Base-by-base conservation (phyloP, 2,329 filamentous ascomycete species). In the Aspergillus cejpii region DNA sequence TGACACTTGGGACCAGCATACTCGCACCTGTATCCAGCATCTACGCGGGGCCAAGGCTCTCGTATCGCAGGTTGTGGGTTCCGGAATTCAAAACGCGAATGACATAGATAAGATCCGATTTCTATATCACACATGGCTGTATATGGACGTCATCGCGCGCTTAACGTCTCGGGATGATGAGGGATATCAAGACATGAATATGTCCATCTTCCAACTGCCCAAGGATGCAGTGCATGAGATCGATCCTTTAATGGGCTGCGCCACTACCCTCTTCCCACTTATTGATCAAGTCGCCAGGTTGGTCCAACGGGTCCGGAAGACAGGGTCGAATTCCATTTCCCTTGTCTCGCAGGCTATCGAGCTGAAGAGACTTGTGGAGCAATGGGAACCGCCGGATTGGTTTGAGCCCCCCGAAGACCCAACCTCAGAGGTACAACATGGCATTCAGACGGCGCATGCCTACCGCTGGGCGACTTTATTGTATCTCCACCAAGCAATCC, bases 191-290 rank as follows among this genome's bases (percentile, higher is more conserved):
- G 66, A 74, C 5, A 53, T 74, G 14, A 39, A 68, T 62, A 8
- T 60, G 15, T 55, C 59, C n/a, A 57, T 60, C 17, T 64, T 70
- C n/a, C 65, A 68, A 23, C 62, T 67, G 19, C 69, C 72, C 4
- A 68, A 58, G 43, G 66, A 61, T 59, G 67, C 60, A 48, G 69
- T 78, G 44, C 67, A 77, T 17, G 73, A 80, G 46, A 73, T 86
- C n/a, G 83, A 87, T 61, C 82, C 83, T 3, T 63, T 86, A 23
- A 83, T 87, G 79, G 83, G 83, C 8, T 84, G 80, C 54, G 83
- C 83, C 5, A 71, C 74, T 24, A 81, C 80, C 0, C 70, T 87
- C 0, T 87, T 86, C 55, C 83, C 83, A 1, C 67, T 85, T 1
- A 83, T 87, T 48, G 80, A 82, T 8, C 74, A 76, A 15, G 80